phyloP scores from a whole-genome alignment of 257 asterid genomes.

The Prunella vulgaris region DNA sequence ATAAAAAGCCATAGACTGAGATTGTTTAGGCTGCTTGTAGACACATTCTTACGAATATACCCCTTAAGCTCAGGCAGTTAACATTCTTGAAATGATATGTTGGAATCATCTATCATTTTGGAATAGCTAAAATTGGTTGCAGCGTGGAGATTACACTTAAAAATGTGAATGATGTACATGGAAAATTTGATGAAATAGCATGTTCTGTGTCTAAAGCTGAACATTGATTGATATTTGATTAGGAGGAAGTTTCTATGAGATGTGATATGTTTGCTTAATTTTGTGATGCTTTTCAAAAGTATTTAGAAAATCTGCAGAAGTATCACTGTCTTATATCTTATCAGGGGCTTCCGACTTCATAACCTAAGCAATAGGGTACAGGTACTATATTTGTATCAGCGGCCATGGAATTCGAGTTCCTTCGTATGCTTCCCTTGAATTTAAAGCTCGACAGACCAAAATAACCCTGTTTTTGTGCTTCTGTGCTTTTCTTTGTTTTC shows the following conservation, averaged over 20 bases:
- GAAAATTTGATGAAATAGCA: not conserved
- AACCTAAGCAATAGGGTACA: slow-evolving; percentile 46
- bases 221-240: not conserved
- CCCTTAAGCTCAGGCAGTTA: not conserved
- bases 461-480: slow-evolving; percentile 24
- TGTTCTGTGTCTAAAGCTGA: not conserved
- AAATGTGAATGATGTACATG: slow-evolving; percentile 4
- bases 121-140: too few relatives aligned
- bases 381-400: too few relatives aligned
- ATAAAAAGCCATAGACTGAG: slow-evolving; percentile 6
- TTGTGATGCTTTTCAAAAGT: too few relatives aligned
- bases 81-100: not conserved
- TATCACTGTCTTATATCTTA: too few relatives aligned
- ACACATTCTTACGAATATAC: slow-evolving; percentile 17
- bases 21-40: slow-evolving; percentile 19
- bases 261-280: too few relatives aligned
- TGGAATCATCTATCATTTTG: too few relatives aligned
- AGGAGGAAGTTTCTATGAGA: not conserved
- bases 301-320: too few relatives aligned
- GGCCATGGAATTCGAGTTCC: slow-evolving; percentile 22
- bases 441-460: slow-evolving; percentile 47
- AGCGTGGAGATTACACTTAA: slow-evolving; percentile 8
- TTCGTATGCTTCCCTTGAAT: slow-evolving; percentile 31
- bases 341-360: slow-evolving; percentile 38
- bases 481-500: slow-evolving; percentile 24